phyloP scores from a whole-genome alignment of 805 yeast genomes.

The Crinitomyces ghanaensis region DNA sequence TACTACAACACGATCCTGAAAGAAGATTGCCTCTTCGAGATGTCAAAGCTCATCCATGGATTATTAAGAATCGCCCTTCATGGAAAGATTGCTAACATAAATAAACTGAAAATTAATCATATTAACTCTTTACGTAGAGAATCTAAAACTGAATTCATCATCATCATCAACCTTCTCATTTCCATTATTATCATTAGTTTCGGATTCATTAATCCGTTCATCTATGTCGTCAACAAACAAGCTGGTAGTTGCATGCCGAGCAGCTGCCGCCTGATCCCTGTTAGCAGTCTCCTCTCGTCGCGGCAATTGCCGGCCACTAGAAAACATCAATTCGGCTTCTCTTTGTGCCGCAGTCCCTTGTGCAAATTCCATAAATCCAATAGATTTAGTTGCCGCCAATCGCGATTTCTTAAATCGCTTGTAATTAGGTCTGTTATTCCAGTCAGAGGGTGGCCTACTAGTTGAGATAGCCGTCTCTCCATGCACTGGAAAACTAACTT shows the following conservation, averaged over 20 bases:
- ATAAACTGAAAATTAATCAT: not conserved
- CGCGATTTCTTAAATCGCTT: slow-evolving; percentile 10
- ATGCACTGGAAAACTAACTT: slow-evolving; percentile 7
- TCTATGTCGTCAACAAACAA: not conserved
- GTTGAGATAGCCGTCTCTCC: not conserved
- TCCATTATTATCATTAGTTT: slow-evolving; percentile 1
- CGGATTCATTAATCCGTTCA: not conserved
- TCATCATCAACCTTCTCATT: slow-evolving; percentile 12
- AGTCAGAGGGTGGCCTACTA: not conserved
- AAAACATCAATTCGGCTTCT: not conserved
- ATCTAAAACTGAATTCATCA: slow-evolving; percentile 19
- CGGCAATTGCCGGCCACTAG: not conserved
- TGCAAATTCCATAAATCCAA: not conserved
- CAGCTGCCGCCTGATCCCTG: not conserved
- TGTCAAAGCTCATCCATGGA: slow-evolving; percentile 77
- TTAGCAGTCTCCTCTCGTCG: not conserved
- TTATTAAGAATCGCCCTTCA: slow-evolving; percentile 43
- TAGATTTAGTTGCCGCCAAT: not conserved
- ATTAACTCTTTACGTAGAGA: slow-evolving; percentile 6
- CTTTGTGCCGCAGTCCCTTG: not conserved
- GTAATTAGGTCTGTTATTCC: slow-evolving; percentile 14
- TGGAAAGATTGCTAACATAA: slow-evolving; percentile 34
- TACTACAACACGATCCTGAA: slow-evolving; percentile 59
- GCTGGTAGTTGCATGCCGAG: not conserved
- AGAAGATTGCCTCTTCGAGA: slow-evolving; percentile 50